phyloP scores from a whole-genome alignment of 164 flowering plant species.

The Vitis cinerea region DNA sequence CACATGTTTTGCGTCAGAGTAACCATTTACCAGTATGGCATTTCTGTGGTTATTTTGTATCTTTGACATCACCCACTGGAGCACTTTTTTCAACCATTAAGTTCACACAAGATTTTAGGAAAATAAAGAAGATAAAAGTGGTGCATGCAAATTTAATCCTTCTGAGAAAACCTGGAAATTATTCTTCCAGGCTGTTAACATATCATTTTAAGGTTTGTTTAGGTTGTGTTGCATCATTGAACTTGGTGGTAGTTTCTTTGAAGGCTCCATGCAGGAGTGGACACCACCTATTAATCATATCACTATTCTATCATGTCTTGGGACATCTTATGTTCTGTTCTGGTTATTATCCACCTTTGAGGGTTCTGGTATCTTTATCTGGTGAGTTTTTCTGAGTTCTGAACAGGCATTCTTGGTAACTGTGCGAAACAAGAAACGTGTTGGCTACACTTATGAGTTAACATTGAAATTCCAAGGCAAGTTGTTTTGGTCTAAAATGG shows the following conservation, averaged over 20 bases:
- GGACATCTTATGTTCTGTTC: not conserved
- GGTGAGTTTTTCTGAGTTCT: conserved; percentile 8
- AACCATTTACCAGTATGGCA: not conserved
- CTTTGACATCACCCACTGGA: too few relatives aligned
- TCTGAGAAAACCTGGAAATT: not conserved
- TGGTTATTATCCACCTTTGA: not conserved
- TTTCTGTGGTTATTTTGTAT: not conserved
- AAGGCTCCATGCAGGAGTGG: not conserved
- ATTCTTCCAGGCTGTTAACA: not conserved
- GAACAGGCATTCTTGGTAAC: conserved; percentile 89
- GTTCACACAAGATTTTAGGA: too few relatives aligned
- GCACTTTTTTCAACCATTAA: too few relatives aligned
- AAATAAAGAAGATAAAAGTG: too few relatives aligned
- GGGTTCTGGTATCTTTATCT: not conserved
- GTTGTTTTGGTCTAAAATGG: not conserved
- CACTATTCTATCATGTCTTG: not conserved
- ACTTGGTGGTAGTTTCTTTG: not conserved
- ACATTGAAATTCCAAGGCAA: conserved; percentile 73
- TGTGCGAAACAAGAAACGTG: conserved; percentile 91
- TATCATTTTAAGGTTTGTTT: not conserved
- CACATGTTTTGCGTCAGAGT: not conserved
- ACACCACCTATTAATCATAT: not conserved
- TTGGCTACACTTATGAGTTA: conserved; percentile 85
- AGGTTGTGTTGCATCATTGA: not conserved
- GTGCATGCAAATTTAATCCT: too few relatives aligned